phyloP scores from a whole-genome alignment of 2,329 filamentous ascomycete species.

The Fusarium albosuccineum region DNA sequence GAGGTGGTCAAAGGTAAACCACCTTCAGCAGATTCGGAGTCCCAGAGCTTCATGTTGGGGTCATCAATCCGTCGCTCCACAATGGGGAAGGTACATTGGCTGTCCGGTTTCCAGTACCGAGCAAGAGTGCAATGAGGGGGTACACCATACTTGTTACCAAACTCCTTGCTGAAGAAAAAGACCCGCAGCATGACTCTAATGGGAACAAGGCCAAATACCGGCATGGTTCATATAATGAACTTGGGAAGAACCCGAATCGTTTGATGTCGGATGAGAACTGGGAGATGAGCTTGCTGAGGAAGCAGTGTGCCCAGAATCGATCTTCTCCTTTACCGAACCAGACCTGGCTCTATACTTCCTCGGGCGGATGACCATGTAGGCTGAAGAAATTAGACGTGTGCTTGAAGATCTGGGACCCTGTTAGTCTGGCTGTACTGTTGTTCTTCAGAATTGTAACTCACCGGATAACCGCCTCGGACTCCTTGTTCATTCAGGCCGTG shows the following conservation, averaged over 20 bases:
- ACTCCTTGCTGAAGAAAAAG: slow-evolving; percentile 77
- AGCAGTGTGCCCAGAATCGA: slow-evolving; percentile 76
- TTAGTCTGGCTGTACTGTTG: not conserved
- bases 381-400: slow-evolving; percentile 76
- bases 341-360: slow-evolving; percentile 72
- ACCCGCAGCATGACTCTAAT: slow-evolving; percentile 75
- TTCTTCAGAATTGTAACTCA: slow-evolving; percentile 18
- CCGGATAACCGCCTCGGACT: slow-evolving; percentile 69
- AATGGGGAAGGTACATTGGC: slow-evolving; percentile 77
- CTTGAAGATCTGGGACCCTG: slow-evolving; percentile 68
- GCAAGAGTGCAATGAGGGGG: slow-evolving; percentile 78
- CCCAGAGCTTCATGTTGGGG: slow-evolving; percentile 71
- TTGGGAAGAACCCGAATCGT: slow-evolving; percentile 32
- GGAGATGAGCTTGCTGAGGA: slow-evolving; percentile 69
- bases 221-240: slow-evolving; percentile 62
- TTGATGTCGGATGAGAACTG: slow-evolving; percentile 63
- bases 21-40: slow-evolving; percentile 72
- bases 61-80: slow-evolving; percentile 71
- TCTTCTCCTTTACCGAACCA: slow-evolving; percentile 71
- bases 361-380: slow-evolving; percentile 66
- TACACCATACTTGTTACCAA: slow-evolving; percentile 78
- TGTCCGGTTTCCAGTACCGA: slow-evolving; percentile 81
- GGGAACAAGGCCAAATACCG: slow-evolving; percentile 70
- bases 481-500: slow-evolving; percentile 73
- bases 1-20: slow-evolving; percentile 74